Conservation (phyloP, 352 stramenopile species). For the Phytophthora pisi region DNA sequence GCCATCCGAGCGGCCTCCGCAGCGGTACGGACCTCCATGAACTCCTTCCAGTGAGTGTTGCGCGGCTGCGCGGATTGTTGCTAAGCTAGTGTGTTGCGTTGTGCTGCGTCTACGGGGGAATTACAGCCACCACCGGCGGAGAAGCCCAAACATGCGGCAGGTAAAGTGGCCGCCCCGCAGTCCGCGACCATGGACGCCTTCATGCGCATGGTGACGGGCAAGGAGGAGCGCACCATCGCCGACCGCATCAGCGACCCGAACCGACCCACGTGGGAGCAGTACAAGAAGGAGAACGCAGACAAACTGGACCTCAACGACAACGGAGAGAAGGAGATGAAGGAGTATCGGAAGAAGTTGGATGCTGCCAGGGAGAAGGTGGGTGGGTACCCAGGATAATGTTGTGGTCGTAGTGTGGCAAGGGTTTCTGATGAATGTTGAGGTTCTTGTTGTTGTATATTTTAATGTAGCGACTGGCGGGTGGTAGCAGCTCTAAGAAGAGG, state of each 20-base stretch:
- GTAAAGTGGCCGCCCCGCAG: conserved; percentile 24
- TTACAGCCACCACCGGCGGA: conserved; percentile 26
- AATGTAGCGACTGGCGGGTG: conserved; percentile 65
- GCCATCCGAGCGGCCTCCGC: conserved; percentile 48
- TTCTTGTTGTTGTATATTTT: neutral
- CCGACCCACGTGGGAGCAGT: conserved; percentile 96
- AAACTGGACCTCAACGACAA: conserved; percentile 90
- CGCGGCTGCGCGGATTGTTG: neutral
- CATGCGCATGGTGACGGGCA: conserved; percentile 92
- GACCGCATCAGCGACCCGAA: conserved; percentile 94
- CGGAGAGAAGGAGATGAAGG: conserved; percentile 94
- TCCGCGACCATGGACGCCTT: conserved; percentile 94
- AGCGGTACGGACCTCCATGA: conserved; percentile 27
- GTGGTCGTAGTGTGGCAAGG: neutral
- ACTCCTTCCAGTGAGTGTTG: neutral
- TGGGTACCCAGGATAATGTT: neutral
- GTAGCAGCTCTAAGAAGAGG: conserved; percentile 74
- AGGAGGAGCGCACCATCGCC: conserved; percentile 93
- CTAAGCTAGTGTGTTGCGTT: neutral
- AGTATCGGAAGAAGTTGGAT: conserved; percentile 94
- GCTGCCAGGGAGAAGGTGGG: conserved; percentile 85
- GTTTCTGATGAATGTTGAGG: neutral
- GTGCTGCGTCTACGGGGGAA: neutral
- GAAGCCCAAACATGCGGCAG: conserved; percentile 23
- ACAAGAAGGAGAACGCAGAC: conserved; percentile 96